Percentiles rank a stretch among this genome's conserved stretches.
These are phyloP conservation scores for Actinidia polygama DNA, from an alignment of 179 eudicot species.

Conservation along the genomic window DNA sequence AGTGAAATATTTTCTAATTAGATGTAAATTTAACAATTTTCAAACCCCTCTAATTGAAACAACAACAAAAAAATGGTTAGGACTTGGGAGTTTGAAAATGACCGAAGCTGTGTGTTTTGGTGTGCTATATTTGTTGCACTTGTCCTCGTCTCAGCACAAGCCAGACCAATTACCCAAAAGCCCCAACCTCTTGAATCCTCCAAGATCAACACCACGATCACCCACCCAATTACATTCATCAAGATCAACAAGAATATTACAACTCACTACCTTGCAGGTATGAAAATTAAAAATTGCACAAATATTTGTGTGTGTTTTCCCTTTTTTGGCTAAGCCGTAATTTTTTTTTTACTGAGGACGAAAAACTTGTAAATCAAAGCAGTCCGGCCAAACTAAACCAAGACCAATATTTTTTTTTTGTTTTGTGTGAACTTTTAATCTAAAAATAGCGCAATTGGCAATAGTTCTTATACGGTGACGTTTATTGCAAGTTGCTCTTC, in stretches of 20 bases:
- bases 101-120: neutral
- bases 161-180: neutral
- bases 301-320: neutral
- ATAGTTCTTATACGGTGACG: constrained; percentile 60
- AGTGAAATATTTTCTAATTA: too few relatives aligned
- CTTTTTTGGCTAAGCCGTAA: too few relatives aligned
- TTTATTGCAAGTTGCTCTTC: constrained; percentile 81
- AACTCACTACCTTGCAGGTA: constrained; percentile 6
- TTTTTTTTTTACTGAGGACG: too few relatives aligned
- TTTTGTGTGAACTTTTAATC: neutral
- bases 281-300: neutral
- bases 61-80: too few relatives aligned
- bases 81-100: constrained; percentile 15
- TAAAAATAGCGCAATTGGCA: constrained; percentile 49
- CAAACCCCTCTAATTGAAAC: too few relatives aligned
- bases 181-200: constrained; percentile 12
- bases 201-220: neutral
- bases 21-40: too few relatives aligned
- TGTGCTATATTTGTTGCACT: neutral
- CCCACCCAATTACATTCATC: neutral
- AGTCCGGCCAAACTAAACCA: neutral
- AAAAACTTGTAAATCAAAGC: neutral
- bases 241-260: neutral
- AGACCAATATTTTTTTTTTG: neutral
- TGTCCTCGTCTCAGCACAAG: neutral